Percentiles rank a stretch among this genome's conserved stretches.
Evolutionary conservation across 345 rosid species (phyloP).

Genomic region (thale cress (Arabidopsis thaliana)): DNA sequence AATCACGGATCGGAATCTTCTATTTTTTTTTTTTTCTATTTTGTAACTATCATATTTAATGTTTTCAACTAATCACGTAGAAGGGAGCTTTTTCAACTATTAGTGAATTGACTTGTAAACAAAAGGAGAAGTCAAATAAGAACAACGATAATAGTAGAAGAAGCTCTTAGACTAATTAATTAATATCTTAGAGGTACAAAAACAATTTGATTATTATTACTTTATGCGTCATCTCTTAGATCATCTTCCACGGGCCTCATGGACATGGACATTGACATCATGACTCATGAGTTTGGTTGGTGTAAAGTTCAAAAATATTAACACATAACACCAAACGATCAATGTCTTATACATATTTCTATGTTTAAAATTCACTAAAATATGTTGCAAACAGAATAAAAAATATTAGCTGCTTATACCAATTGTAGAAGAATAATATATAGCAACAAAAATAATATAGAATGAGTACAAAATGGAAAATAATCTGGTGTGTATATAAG

Average conservation of each 20-base stretch:
- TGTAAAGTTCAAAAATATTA: slow-evolving; percentile 37
- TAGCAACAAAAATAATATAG: neutral
- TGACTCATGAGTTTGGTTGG: slow-evolving; percentile 49
- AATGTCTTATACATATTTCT: slow-evolving; percentile 14
- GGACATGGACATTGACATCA: slow-evolving; percentile 43
- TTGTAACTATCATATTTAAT: neutral
- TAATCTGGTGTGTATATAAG: neutral
- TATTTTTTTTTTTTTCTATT: neutral
- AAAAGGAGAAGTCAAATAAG: slow-evolving; percentile 40
- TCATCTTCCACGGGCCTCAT: slow-evolving; percentile 48
- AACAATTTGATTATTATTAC: slow-evolving; percentile 24
- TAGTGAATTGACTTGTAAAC: slow-evolving; percentile 38
- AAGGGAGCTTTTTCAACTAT: slow-evolving; percentile 7
- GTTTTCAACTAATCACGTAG: slow-evolving; percentile 7
- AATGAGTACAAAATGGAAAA: slow-evolving; percentile 2
- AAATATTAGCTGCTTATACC: slow-evolving; percentile 6
- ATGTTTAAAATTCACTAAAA: slow-evolving; percentile 6
- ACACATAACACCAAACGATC: slow-evolving; percentile 11
- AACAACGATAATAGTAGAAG: slow-evolving; percentile 35
- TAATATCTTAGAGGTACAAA: slow-evolving; percentile 3
- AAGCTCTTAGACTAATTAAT: slow-evolving; percentile 20
- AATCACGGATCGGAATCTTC: neutral
- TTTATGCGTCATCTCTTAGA: slow-evolving; percentile 45
- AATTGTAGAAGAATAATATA: neutral
- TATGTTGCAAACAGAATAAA: neutral